Evolutionary conservation across 352 stramenopile genomes (phyloP), one percentile per base, ranked within the genome.

Genomic region (Phytophthora chlamydospora): DNA sequence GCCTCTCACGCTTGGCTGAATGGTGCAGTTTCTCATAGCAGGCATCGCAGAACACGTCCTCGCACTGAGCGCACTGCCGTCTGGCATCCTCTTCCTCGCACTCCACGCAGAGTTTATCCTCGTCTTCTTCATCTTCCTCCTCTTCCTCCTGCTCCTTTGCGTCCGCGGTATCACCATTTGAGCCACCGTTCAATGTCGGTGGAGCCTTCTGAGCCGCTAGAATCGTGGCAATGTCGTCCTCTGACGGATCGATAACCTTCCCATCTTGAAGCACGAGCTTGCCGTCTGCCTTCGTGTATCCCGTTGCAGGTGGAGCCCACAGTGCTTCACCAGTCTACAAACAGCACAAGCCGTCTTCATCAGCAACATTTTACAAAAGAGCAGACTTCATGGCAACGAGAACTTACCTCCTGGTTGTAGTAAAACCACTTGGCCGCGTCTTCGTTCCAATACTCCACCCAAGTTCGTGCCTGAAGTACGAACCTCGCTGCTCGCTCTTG

Each of bases 361-460:
- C 42, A 68, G 38, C 45, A 31, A 47, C 8, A 27, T 13, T 33
- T 9, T 9, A 46, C 17, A 38, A 40, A 31, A 29, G 6, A 44
- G 17, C 19, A 27, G 24, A 46, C 17, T 29, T n/a, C 9, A 40
- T 35, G 12, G 12, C 16, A 36, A 38, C 3, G 36, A 50, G 12
- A 10, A 49, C 45, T 13, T 49, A 86, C 78, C 51, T 80, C 58
- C 39, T 83, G 72, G 40, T 90, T 85, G 76, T 91, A 90, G 60
- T 91, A 95, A 61, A 91, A 90, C 82, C 80, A 95, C 38, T 80
- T 73, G 6, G 71, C 66, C 0, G 76, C 65, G 21, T 95, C 81
- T 33, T 95, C 82, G 53, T 71, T 89, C 85, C 83, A 95, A 61
- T 88, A 90, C 59, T 95, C 83, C 12, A 80, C 74, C 78, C 81